Evolutionary conservation across 177 flowering plant species (phyloP).

Genomic region (Vitis hybrid): DNA sequence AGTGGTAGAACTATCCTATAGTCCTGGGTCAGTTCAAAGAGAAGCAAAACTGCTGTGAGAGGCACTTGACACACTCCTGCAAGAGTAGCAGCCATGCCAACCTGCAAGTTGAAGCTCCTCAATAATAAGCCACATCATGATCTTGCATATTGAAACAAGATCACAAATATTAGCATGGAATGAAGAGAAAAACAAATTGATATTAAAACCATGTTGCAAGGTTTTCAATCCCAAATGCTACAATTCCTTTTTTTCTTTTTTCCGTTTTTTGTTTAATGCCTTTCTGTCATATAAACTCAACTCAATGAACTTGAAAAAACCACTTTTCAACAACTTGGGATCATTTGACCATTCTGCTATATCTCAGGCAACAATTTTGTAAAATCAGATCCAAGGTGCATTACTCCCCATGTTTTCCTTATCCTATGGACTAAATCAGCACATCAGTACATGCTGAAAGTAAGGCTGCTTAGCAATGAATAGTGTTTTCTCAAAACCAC

Average conservation of each 20-base stretch:
- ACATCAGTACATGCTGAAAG: not conserved
- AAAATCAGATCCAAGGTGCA: not conserved
- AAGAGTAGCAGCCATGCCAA: conserved; percentile 99
- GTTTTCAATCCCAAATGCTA: not conserved
- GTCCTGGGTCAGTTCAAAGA: conserved; percentile 91
- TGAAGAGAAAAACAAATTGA: not conserved
- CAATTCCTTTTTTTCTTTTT: no score
- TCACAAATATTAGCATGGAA: not conserved
- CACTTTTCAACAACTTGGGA: not conserved
- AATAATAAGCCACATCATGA: conserved; percentile 2
- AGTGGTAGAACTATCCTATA: conserved; percentile 87
- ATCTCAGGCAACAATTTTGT: not conserved
- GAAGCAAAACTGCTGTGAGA: conserved; percentile 82
- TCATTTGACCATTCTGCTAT: not conserved
- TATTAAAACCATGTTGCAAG: not conserved
- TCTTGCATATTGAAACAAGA: not conserved
- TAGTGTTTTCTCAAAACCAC: not conserved
- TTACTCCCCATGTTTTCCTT: not conserved
- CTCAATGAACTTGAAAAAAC: not conserved
- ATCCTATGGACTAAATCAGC: not conserved
- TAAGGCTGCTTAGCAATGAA: not conserved
- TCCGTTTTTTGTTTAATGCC: not conserved
- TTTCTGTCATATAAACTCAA: not conserved
- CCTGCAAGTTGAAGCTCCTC: conserved; percentile 41
- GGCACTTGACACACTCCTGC: conserved; percentile 98